These are phyloP conservation scores for Mercurialis annua DNA, from an alignment of 345 rosid species.

Conservation along the genomic window DNA sequence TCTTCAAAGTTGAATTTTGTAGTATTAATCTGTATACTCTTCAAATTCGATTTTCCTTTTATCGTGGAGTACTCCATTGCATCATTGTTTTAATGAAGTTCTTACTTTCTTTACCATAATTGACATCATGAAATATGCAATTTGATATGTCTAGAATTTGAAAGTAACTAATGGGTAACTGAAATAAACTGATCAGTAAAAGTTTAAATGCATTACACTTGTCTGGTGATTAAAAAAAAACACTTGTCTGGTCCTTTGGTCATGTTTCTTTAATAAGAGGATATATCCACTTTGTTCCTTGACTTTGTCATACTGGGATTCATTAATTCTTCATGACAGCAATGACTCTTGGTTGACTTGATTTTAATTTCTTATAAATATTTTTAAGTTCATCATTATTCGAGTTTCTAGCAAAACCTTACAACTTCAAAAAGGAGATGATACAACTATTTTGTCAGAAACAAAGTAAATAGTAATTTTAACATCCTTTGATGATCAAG, in stretches of 20 bases:
- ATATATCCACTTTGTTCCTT: neutral
- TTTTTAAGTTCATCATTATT: no score
- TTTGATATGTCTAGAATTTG: constrained; percentile 6
- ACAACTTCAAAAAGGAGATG: neutral
- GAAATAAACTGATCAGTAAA: neutral
- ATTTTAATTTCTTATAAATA: no score
- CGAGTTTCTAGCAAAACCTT: neutral
- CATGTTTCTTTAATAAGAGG: neutral
- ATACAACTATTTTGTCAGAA: neutral
- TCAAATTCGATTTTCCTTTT: neutral
- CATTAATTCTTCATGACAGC: neutral
- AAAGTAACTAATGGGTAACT: constrained; percentile 1
- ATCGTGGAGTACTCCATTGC: neutral
- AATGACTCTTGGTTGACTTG: neutral
- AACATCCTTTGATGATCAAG: neutral
- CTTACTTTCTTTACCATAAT: constrained; percentile 1
- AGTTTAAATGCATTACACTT: neutral
- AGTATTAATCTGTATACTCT: constrained; percentile 5
- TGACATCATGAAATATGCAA: constrained; percentile 14
- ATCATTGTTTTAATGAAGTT: neutral
- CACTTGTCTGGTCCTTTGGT: neutral
- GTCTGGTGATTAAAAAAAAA: neutral
- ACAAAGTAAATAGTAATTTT: neutral
- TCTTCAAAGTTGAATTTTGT: constrained; percentile 31
- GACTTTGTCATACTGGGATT: neutral